Conservation (phyloP, 2,329 filamentous ascomycete genomes). For the Aspergillus quadrilineatus region DNA sequence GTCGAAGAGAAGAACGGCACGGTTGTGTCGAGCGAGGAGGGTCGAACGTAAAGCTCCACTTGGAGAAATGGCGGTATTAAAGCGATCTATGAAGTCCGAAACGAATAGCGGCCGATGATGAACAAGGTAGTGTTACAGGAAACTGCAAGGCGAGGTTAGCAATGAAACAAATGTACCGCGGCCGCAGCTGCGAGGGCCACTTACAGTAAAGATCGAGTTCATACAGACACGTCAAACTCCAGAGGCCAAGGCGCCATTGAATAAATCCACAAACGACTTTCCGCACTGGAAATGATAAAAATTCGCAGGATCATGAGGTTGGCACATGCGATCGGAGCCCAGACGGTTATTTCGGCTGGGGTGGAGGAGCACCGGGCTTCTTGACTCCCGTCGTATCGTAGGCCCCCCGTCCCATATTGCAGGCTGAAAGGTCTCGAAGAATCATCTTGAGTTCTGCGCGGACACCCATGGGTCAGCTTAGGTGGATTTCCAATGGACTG, state of each 20-base stretch:
- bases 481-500: background rate
- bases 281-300: slow-evolving; percentile 19
- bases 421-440: slow-evolving; percentile 40
- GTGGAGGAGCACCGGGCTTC: slow-evolving; percentile 48
- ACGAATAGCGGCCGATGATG: slow-evolving; percentile 21
- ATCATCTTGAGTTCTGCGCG: slow-evolving; percentile 42
- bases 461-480: slow-evolving; percentile 31
- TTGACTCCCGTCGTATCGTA: slow-evolving; percentile 54
- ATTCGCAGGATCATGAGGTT: slow-evolving; percentile 21
- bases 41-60: slow-evolving; percentile 21
- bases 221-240: slow-evolving; percentile 30
- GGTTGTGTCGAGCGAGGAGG: slow-evolving; percentile 22
- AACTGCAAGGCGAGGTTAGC: slow-evolving; percentile 23
- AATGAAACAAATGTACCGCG: slow-evolving; percentile 14
- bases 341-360: slow-evolving; percentile 36
- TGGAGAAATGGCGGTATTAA: slow-evolving; percentile 20
- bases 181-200: slow-evolving; percentile 9
- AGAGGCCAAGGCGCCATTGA: slow-evolving; percentile 27
- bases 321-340: slow-evolving; percentile 17
- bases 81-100: slow-evolving; percentile 29
- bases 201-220: slow-evolving; percentile 30
- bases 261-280: slow-evolving; percentile 23
- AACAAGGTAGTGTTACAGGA: slow-evolving; percentile 31
- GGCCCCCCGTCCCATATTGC: slow-evolving; percentile 53
- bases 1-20: slow-evolving; percentile 29